These are phyloP conservation scores for Hyphopichia homilentoma DNA, from an alignment of 805 yeast species.

Conservation along the genomic window DNA sequence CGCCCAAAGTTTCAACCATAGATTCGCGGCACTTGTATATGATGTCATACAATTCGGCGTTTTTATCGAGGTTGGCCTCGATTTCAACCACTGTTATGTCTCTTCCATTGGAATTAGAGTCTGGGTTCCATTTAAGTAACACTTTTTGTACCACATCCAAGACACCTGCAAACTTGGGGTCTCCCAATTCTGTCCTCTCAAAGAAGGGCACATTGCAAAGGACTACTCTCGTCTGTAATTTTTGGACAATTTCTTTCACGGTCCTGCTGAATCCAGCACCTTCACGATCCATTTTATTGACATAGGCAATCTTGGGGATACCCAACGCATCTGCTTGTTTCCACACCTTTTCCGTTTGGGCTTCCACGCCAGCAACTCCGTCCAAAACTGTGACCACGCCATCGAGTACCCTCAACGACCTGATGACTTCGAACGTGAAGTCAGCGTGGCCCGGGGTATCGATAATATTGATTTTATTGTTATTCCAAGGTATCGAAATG, in stretches of 20 bases:
- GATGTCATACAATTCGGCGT: constrained; percentile 42
- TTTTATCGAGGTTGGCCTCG: constrained; percentile 18
- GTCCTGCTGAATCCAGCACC: constrained; percentile 95
- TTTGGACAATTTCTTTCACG: constrained; percentile 75
- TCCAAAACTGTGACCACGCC: constrained; percentile 92
- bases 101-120: constrained; percentile 44
- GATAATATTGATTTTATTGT: constrained; percentile 73
- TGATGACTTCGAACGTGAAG: constrained; percentile 88
- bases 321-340: constrained; percentile 64
- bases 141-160: constrained; percentile 69
- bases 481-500: constrained; percentile 83
- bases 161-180: constrained; percentile 59
- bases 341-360: constrained; percentile 98
- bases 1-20: constrained; percentile 79
- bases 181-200: constrained; percentile 23
- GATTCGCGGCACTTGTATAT: constrained; percentile 62
- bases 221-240: constrained; percentile 70
- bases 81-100: constrained; percentile 46
- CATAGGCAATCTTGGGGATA: constrained; percentile 75
- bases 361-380: constrained; percentile 97
- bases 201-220: constrained; percentile 78
- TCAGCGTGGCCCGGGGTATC: constrained; percentile 99
- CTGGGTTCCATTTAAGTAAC: constrained; percentile 49
- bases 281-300: constrained; percentile 94
- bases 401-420: constrained; percentile 87